phyloP scores from a whole-genome alignment of 2,329 filamentous ascomycete genomes.

The Beauveria sp. region DNA sequence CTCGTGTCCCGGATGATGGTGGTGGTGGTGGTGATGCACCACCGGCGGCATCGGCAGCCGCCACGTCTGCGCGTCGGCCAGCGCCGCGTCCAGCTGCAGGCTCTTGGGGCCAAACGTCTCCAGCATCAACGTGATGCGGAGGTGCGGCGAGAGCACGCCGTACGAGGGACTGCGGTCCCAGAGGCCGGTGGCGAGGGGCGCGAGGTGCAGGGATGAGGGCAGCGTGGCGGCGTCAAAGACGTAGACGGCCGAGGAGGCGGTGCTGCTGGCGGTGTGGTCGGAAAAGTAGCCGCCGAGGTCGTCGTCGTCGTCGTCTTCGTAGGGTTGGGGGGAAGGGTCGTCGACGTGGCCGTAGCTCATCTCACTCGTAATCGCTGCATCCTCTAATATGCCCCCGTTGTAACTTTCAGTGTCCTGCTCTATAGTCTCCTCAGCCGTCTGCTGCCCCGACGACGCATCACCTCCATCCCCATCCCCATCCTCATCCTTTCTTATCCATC shows the following conservation, averaged over 20 bases:
- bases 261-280: slow-evolving; percentile 1
- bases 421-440: neutral
- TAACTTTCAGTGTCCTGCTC: neutral
- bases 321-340: neutral
- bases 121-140: slow-evolving; percentile 4
- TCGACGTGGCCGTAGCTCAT: neutral
- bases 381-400: neutral
- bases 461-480: neutral
- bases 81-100: slow-evolving; percentile 5
- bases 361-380: neutral
- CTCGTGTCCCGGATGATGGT: too few relatives aligned
- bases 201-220: neutral
- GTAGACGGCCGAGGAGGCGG: neutral
- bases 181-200: neutral
- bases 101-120: slow-evolving; percentile 10
- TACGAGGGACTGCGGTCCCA: slow-evolving; percentile 1
- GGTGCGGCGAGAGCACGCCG: slow-evolving; percentile 2
- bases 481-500: neutral
- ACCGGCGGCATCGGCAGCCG: slow-evolving; percentile 7
- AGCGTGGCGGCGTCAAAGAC: slow-evolving; percentile 1
- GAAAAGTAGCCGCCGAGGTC: slow-evolving; percentile 6
- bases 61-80: neutral
- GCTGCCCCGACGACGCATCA: neutral
- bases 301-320: neutral
- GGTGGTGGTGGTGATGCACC: neutral